A percentile compares a stretch with the other conserved stretches of the same genome.
These are phyloP conservation scores for Dactylellina sp. DNA, from an alignment of 2,329 filamentous ascomycete genomes.

Conservation along the genomic window DNA sequence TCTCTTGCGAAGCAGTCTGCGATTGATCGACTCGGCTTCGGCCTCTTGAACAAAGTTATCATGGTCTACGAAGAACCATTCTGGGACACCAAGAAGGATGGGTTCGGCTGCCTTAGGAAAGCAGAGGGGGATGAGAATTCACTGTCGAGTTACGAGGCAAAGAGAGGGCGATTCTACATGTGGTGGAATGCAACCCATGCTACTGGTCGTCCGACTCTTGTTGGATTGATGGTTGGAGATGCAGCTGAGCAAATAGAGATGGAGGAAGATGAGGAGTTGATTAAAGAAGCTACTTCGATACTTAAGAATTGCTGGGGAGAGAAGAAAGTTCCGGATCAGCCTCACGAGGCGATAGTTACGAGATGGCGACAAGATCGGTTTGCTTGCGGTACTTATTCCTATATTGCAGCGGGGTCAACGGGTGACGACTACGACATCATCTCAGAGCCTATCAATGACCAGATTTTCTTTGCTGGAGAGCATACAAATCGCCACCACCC, in stretches of 20 bases:
- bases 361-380: slow-evolving; percentile 92
- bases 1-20: slow-evolving; percentile 85
- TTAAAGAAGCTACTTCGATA: slow-evolving; percentile 82
- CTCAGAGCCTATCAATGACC: slow-evolving; percentile 82
- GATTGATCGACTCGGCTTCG: slow-evolving; percentile 87
- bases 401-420: slow-evolving; percentile 82
- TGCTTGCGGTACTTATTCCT: slow-evolving; percentile 94
- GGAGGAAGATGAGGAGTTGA: slow-evolving; percentile 78
- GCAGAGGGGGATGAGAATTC: slow-evolving; percentile 65
- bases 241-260: slow-evolving; percentile 89
- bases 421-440: slow-evolving; percentile 92
- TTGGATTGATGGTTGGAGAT: slow-evolving; percentile 95
- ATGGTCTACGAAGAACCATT: slow-evolving; percentile 89
- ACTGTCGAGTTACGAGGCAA: slow-evolving; percentile 59
- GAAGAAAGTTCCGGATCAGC: slow-evolving; percentile 74
- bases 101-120: slow-evolving; percentile 89
- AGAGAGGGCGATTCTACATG: slow-evolving; percentile 79
- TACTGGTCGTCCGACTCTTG: slow-evolving; percentile 77
- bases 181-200: slow-evolving; percentile 97
- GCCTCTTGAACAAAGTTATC: slow-evolving; percentile 93
- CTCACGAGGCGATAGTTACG: slow-evolving; percentile 87
- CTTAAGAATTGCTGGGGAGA: slow-evolving; percentile 79
- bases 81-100: slow-evolving; percentile 89
- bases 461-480: slow-evolving; percentile 91
- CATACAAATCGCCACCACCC: slow-evolving; percentile 96